Conservation (phyloP, 1,139 yeast genomes). For the Debaryomyces fabryi region DNA sequence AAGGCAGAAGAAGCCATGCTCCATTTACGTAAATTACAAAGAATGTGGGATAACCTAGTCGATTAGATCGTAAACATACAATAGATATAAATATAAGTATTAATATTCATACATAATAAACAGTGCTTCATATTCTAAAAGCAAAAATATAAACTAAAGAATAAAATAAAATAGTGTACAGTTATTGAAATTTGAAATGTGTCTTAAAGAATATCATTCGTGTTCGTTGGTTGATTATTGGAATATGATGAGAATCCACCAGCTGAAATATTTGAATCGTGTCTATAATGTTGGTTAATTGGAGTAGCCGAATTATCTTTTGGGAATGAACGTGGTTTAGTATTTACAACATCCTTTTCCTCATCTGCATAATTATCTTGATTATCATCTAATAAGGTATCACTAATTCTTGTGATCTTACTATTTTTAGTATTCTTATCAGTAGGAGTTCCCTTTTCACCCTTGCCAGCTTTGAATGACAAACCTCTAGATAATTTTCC, state of each 20-base stretch:
- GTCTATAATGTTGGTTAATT: constrained; percentile 29
- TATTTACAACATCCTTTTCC: constrained; percentile 15
- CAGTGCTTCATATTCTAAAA: neutral
- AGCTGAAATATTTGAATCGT: constrained; percentile 30
- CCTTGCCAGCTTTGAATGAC: constrained; percentile 24
- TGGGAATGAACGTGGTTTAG: constrained; percentile 17
- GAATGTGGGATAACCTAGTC: constrained; percentile 22
- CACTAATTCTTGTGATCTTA: constrained; percentile 37
- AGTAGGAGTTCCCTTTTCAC: constrained; percentile 14
- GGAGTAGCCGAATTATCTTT: constrained; percentile 21
- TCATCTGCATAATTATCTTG: constrained; percentile 12
- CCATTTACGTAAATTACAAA: constrained; percentile 21
- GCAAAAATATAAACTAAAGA: constrained; percentile 1
- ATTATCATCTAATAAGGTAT: constrained; percentile 27
- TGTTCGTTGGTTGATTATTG: constrained; percentile 32
- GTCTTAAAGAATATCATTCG: constrained; percentile 30
- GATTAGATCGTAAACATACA: neutral
- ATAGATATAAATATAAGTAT: neutral
- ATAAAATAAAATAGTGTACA: constrained; percentile 8
- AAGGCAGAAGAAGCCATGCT: constrained; percentile 10
- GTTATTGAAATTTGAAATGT: neutral
- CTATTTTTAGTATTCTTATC: constrained; percentile 12
- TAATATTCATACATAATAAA: constrained; percentile 3
- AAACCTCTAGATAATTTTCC: constrained; percentile 23
- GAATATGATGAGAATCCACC: constrained; percentile 25